phyloP scores from a whole-genome alignment of 2,329 filamentous ascomycete genomes.

The Claviceps arundinis region DNA sequence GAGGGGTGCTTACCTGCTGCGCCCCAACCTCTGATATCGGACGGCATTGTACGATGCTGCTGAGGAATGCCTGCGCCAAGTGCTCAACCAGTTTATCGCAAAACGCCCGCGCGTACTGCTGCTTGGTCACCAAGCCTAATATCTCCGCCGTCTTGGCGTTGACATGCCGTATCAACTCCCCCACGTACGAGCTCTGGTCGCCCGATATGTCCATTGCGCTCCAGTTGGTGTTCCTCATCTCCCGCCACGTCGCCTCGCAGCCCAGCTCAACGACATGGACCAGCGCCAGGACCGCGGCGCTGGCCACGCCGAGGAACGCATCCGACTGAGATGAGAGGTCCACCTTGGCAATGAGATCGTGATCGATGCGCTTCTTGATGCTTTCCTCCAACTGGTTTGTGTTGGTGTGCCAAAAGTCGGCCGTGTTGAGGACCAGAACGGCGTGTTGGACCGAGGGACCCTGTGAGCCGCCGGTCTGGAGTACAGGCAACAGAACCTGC shows the following conservation, averaged over 20 bases:
- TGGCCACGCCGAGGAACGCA: conserved; percentile 88
- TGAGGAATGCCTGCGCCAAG: conserved; percentile 64
- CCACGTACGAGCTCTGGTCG: conserved; percentile 86
- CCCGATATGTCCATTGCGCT: conserved; percentile 83
- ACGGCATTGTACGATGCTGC: conserved; percentile 74
- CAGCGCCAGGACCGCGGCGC: conserved; percentile 69
- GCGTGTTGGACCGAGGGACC: conserved; percentile 55
- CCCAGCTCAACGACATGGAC: conserved; percentile 73
- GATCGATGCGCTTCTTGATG: conserved; percentile 80
- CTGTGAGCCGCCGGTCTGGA: conserved; percentile 42
- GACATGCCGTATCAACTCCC: conserved; percentile 62
- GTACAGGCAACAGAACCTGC: conserved; percentile 67
- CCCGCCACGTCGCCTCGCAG: conserved; percentile 80
- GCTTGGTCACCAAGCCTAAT: conserved; percentile 67
- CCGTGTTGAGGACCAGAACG: conserved; percentile 83
- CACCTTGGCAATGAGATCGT: conserved; percentile 59
- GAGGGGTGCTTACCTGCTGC: conserved; percentile 51
- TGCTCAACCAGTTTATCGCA: conserved; percentile 92
- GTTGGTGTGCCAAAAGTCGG: conserved; percentile 92
- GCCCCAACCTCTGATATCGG: conserved; percentile 90
- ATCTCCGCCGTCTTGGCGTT: conserved; percentile 63
- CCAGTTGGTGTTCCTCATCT: conserved; percentile 97
- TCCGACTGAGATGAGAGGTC: conserved; percentile 90
- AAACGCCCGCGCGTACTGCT: conserved; percentile 86
- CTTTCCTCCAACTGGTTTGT: conserved; percentile 89